phyloP scores from a whole-genome alignment of 2,329 filamentous ascomycete species.

The Apiospora malaysiana region DNA sequence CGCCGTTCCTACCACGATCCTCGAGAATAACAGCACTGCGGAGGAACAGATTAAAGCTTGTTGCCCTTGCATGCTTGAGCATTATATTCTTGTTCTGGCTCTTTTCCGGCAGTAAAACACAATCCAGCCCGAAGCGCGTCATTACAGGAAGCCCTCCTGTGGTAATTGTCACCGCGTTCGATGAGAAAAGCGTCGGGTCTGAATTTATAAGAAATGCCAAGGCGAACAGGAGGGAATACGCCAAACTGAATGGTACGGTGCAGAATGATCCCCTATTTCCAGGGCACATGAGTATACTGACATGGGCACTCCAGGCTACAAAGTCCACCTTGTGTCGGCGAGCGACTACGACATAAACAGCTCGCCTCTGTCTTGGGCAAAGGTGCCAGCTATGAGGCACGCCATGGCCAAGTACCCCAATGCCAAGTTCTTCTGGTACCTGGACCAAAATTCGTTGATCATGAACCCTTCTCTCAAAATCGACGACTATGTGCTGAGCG shows the following conservation, averaged over 20 bases:
- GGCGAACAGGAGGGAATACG: slow-evolving; percentile 85
- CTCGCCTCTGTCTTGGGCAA: slow-evolving; percentile 70
- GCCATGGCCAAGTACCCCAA: slow-evolving; percentile 82
- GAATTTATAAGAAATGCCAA: slow-evolving; percentile 76
- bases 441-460: slow-evolving; percentile 84
- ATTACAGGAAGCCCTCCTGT: slow-evolving; percentile 63
- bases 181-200: slow-evolving; percentile 67
- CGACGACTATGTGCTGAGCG: slow-evolving; percentile 72
- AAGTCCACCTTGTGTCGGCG: slow-evolving; percentile 80
- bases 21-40: slow-evolving; percentile 61
- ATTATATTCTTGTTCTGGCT: slow-evolving; percentile 67
- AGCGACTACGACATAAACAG: slow-evolving; percentile 75
- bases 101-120: slow-evolving; percentile 46
- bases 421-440: slow-evolving; percentile 82
- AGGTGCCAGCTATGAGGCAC: slow-evolving; percentile 86
- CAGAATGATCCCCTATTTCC: not conserved
- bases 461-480: slow-evolving; percentile 80
- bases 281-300: not conserved
- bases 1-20: slow-evolving; percentile 70
- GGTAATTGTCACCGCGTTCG: slow-evolving; percentile 86
- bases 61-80: slow-evolving; percentile 59
- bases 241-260: slow-evolving; percentile 76
- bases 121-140: slow-evolving; percentile 41
- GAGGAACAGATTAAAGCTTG: slow-evolving; percentile 65
- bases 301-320: slow-evolving; percentile 68